Conservation (phyloP, 176 grass and related monocot genomes). For the Secale cereale region DNA sequence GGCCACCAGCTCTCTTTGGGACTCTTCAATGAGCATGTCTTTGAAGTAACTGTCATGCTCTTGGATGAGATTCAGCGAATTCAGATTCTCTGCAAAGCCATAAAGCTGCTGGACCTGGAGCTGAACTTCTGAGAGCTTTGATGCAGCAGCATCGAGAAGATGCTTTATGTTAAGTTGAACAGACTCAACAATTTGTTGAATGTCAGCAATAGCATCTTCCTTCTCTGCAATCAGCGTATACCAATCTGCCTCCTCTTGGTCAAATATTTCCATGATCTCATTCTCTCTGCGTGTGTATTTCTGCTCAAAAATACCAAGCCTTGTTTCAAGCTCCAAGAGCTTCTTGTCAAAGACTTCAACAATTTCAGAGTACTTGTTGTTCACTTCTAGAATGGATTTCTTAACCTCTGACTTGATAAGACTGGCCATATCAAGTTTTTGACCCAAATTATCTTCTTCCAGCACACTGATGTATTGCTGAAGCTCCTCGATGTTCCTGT, state of each 20-base stretch:
- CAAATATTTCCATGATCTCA: conserved; percentile 44
- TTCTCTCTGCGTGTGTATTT: conserved; percentile 36
- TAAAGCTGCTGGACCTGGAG: conserved; percentile 42
- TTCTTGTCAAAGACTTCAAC: conserved; percentile 37
- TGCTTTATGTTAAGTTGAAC: conserved; percentile 39
- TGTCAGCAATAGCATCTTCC: conserved; percentile 46
- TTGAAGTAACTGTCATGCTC: conserved; percentile 56
- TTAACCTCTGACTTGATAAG: conserved; percentile 40
- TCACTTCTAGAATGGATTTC: conserved; percentile 38
- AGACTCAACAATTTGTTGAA: conserved; percentile 44
- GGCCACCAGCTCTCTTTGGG: conserved; percentile 34
- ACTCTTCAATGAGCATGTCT: conserved; percentile 38
- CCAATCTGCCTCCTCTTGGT: conserved; percentile 63
- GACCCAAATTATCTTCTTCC: conserved; percentile 50
- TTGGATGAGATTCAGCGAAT: conserved; percentile 40
- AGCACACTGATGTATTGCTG: conserved; percentile 28
- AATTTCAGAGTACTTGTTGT: conserved; percentile 37
- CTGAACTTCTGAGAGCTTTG: conserved; percentile 48
- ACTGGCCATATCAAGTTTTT: conserved; percentile 37
- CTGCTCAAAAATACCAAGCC: conserved; percentile 45
- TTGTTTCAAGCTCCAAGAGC: conserved; percentile 42
- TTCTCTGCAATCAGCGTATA: conserved; percentile 54
- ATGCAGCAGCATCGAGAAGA: conserved; percentile 38
- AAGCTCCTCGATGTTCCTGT: conserved; percentile 41
- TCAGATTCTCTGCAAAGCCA: conserved; percentile 39